These are phyloP conservation scores for Diplodia mutila DNA, from an alignment of 2,329 filamentous ascomycete species.

Conservation along the genomic window DNA sequence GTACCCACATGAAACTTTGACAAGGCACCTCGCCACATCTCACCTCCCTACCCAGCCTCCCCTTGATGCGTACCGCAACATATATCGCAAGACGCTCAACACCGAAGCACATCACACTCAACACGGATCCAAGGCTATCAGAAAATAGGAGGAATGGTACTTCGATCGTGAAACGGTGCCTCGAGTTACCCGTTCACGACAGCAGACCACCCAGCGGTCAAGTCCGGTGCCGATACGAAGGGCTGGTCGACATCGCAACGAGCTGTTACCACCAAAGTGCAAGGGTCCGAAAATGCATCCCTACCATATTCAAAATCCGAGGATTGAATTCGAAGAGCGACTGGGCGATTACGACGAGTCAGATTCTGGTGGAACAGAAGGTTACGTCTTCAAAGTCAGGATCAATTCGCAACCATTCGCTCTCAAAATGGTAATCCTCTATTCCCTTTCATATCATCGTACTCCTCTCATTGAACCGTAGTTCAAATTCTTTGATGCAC, in stretches of 20 bases:
- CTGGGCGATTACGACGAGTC: neutral
- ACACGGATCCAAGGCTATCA: neutral
- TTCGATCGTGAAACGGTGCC: neutral
- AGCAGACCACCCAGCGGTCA: no score
- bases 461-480: neutral
- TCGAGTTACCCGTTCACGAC: no score
- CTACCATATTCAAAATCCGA: neutral
- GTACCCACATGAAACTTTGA: neutral
- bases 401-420: neutral
- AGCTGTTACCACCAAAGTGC: neutral
- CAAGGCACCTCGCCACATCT: neutral
- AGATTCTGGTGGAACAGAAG: neutral
- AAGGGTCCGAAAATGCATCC: constrained; percentile 3
- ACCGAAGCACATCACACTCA: neutral
- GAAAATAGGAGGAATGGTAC: neutral
- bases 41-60: neutral
- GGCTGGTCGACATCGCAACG: neutral
- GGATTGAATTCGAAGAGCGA: neutral
- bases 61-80: neutral
- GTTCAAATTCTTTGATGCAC: neutral
- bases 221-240: no score
- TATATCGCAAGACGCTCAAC: neutral
- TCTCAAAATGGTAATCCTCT: neutral
- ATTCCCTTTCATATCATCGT: neutral
- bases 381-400: neutral